phyloP scores from a whole-genome alignment of 495 filamentous ascomycete species.

The Rhypophila decipiens region DNA sequence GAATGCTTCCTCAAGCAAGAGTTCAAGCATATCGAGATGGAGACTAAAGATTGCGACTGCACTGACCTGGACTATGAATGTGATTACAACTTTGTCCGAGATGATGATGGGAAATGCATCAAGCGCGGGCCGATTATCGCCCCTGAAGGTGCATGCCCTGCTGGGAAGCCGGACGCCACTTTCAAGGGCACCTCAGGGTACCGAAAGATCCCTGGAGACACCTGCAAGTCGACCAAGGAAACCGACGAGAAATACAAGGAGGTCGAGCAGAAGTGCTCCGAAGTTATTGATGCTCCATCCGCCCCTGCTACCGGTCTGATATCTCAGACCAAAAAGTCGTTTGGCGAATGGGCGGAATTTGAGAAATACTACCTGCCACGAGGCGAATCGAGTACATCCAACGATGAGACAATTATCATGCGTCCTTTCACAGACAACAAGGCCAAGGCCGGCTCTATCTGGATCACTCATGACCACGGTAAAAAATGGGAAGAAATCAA shows the following conservation, averaged over 20 bases:
- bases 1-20: constrained; percentile 85
- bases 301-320: constrained; percentile 53
- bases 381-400: constrained; percentile 51
- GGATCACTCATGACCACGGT: constrained; percentile 74
- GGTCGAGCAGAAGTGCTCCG: constrained; percentile 50
- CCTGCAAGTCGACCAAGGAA: constrained; percentile 54
- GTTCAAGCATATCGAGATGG: constrained; percentile 64
- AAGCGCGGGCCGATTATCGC: constrained; percentile 43
- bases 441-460: constrained; percentile 44
- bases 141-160: constrained; percentile 60
- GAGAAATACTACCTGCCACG: constrained; percentile 80
- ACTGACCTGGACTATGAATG: constrained; percentile 83
- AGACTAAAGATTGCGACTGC: constrained; percentile 70
- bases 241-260: constrained; percentile 53
- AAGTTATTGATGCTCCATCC: constrained; percentile 34
- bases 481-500: constrained; percentile 62
- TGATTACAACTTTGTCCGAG: constrained; percentile 76
- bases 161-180: constrained; percentile 50
- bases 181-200: constrained; percentile 85
- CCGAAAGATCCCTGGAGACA: constrained; percentile 86
- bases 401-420: constrained; percentile 82
- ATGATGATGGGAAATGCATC: constrained; percentile 54
- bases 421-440: constrained; percentile 42
- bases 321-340: constrained; percentile 41
- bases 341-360: constrained; percentile 50